These are phyloP conservation scores for Rhodosporidiobolus sp. DNA, from an alignment of 768 basidiomycete species.

Conservation along the genomic window DNA sequence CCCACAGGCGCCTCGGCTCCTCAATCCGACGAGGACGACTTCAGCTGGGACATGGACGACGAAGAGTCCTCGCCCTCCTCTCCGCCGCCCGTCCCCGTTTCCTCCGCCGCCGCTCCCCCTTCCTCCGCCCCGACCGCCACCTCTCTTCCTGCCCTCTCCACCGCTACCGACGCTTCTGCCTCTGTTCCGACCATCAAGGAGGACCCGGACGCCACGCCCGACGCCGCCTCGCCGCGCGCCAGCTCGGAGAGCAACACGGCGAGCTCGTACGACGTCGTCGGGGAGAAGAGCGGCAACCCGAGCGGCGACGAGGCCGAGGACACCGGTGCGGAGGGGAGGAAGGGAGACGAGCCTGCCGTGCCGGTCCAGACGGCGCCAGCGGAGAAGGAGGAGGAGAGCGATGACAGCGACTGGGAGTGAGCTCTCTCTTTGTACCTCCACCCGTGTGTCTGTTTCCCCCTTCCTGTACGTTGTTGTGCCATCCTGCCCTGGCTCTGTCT, in stretches of 20 bases:
- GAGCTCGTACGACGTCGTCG: constrained; percentile 41
- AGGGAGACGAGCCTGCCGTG: background rate
- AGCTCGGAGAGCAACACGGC: constrained; percentile 32
- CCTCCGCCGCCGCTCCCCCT: background rate
- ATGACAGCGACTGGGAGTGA: constrained; percentile 34
- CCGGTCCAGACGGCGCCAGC: background rate
- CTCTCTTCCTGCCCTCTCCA: background rate
- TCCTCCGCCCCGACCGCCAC: background rate
- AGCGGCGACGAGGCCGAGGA: constrained; percentile 2
- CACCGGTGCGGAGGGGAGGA: background rate
- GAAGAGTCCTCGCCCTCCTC: constrained; percentile 53
- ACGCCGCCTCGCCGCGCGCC: background rate
- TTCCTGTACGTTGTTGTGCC: no score
- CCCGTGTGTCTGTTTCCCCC: no score
- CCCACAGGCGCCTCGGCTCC: constrained; percentile 49
- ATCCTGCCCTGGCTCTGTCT: no score
- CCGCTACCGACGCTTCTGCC: constrained; percentile 3
- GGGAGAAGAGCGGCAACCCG: constrained; percentile 32
- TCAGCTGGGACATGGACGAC: constrained; percentile 90
- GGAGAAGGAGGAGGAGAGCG: constrained; percentile 7
- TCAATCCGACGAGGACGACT: constrained; percentile 65
- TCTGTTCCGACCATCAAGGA: background rate
- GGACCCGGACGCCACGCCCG: background rate
- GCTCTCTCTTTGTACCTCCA: no score
- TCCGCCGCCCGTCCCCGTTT: background rate